Evolutionary conservation across 257 asterid genomes (phyloP), one percentile per base, ranked within the genome.

Genomic region (Gynochthodes officinalis): DNA sequence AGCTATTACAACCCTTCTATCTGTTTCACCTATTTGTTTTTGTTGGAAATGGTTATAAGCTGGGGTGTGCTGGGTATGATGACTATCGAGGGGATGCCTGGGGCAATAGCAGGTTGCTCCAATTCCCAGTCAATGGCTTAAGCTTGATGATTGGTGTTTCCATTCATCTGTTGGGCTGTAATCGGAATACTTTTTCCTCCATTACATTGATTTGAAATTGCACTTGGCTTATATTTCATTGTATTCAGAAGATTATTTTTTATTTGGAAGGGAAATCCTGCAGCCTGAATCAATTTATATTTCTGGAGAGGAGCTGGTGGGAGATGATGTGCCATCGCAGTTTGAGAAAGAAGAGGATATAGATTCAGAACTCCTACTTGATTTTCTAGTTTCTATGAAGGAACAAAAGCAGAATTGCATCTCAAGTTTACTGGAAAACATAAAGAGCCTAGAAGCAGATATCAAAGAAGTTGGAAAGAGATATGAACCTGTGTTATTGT

Each of bases 351-450:
- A 89, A 80, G 89, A 89, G 78, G 94, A 88, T 23, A 82, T 72
- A 72, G 91, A 91, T 50, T 88, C 97, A 53, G 96, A 88, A 57
- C 61, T 88, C 71, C 81, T 94, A 74, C 77, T 75, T 62, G 78
- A 86, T 78, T 89, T 91, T 81, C 90, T 91, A 60, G 76, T 70
- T 48, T 84, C 88, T 30, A 68, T 91, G 71, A 71, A 82, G 46
- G 97, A 94, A 72, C 86, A 83, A 77, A 94, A 87, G 78, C 88
- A 88, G 77, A 91, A 89, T 59, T 80, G 76, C 55, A 86, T 86
- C 42, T 79, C 90, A 55, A 82, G 69, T 77, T 81, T 94, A 64
- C 63, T 69, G 64, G 91, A 88, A 70, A 85, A 86, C 73, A 82
- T 91, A 74, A 82, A 76, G 76, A 68, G 76, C 80, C 76, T 94